These are phyloP conservation scores for Viridothelium virens DNA, from an alignment of 495 filamentous ascomycete genomes.

Conservation along the genomic window DNA sequence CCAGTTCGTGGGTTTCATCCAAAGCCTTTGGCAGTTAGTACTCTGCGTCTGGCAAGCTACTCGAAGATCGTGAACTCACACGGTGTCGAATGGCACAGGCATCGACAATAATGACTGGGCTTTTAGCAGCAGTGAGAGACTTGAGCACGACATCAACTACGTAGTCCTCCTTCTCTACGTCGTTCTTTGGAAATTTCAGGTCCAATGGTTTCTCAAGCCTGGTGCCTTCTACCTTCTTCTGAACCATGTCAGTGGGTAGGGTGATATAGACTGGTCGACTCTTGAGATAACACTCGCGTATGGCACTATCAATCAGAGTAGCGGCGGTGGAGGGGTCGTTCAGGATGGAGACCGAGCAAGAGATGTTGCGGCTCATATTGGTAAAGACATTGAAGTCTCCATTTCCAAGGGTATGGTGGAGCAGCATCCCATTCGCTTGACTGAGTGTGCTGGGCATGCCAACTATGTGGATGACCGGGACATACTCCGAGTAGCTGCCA, in stretches of 20 bases:
- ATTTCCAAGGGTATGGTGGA: constrained; percentile 92
- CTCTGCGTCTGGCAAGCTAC: neutral
- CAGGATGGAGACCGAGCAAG: constrained; percentile 60
- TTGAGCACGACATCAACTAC: constrained; percentile 73
- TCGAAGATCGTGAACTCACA: constrained; percentile 13
- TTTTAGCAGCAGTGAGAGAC: constrained; percentile 66
- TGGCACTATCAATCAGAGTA: constrained; percentile 66
- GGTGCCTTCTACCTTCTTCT: constrained; percentile 68
- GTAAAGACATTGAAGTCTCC: constrained; percentile 82
- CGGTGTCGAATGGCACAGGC: constrained; percentile 81
- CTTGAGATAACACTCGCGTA: constrained; percentile 66
- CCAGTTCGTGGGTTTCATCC: constrained; percentile 66
- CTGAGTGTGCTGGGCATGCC: constrained; percentile 56
- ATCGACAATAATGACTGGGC: constrained; percentile 78
- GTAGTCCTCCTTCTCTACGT: constrained; percentile 69
- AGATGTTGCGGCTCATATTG: constrained; percentile 66
- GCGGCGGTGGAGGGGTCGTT: constrained; percentile 62
- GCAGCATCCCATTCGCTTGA: constrained; percentile 55
- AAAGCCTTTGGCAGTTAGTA: constrained; percentile 32
- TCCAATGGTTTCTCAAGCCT: constrained; percentile 63
- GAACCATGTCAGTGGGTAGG: constrained; percentile 77
- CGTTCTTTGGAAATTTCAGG: constrained; percentile 54
- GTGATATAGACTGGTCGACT: constrained; percentile 61
- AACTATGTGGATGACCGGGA: constrained; percentile 76
- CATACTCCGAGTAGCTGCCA: constrained; percentile 63